Evolutionary conservation across 306 rosid genomes (phyloP), one percentile per base, ranked within the genome.

Genomic region (Inga leiocalycina): DNA sequence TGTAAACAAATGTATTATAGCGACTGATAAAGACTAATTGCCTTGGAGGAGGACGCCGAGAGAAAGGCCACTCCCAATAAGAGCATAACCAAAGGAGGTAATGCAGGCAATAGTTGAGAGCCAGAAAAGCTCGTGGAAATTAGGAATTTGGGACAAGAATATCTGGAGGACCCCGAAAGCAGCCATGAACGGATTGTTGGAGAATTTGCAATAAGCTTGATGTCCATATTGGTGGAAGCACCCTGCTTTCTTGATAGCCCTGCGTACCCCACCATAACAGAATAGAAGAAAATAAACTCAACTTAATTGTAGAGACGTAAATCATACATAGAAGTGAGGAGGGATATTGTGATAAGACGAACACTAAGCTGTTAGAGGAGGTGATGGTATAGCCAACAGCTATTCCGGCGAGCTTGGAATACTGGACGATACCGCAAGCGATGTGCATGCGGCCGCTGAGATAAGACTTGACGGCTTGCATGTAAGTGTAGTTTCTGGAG

Each of bases 11-110:
- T 39, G 43, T 5, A 39, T 39, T 39, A 39, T 39, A 39, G 43
- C 1, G 43, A 39, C 8, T 39, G 59, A 57, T 73, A 85, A 20
- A 19, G 27, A 59, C 10, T 10, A 22, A 59, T 59, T 59, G 85
- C 93, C 95, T 13, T 84, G n/a, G 59, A 84, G 3, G 68, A 93
- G 20, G 73, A 87, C 34, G 0, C 76, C 39, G 16, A 91, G 73
- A 49, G 93, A 89, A 57, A 93, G 89, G 34, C 89, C 92, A 71
- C 83, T 73, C 24, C 89, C 92, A 52, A 86, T 83, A 30, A 79
- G 27, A 52, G 90, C 88, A 80, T 92, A 92, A 24, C 92, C 92
- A 78, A 92, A 93, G 16, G 97, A 92, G 82, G 88, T 92, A 59
- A 71, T 35, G 71, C 91, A 92, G 17, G 93, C 93, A 74, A 80